phyloP scores from a whole-genome alignment of 73 alveolate species.

The Symbiodinium pilosum region DNA sequence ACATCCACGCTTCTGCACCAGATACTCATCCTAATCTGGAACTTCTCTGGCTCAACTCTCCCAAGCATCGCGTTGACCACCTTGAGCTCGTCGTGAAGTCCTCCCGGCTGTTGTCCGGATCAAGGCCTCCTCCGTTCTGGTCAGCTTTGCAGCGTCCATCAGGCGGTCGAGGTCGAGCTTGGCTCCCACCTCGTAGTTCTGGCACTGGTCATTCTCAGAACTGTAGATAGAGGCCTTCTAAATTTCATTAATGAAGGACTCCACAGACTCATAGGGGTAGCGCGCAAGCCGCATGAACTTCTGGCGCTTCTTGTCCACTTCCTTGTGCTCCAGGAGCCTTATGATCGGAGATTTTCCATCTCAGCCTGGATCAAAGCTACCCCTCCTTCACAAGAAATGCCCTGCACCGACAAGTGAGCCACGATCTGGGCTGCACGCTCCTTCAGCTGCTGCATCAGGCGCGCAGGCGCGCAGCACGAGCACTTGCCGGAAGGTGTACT shows the following conservation, averaged over 20 bases:
- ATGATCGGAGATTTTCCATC: constrained; percentile 10
- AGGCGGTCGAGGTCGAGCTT: constrained; percentile 15
- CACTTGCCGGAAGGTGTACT: not conserved
- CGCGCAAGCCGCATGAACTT: not conserved
- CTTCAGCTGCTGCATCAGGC: constrained; percentile 24
- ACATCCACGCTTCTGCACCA: not conserved
- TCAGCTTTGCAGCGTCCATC: constrained; percentile 9
- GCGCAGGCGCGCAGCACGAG: not conserved
- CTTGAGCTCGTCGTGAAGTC: not conserved
- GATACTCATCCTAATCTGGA: constrained; percentile 26
- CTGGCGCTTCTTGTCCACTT: not conserved
- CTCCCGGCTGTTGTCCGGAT: not conserved
- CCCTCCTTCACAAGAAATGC: not conserved
- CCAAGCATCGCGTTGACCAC: constrained; percentile 31
- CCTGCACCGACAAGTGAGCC: not conserved
- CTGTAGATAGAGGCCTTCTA: constrained; percentile 15
- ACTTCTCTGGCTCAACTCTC: not conserved
- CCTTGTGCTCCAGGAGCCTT: constrained; percentile 38
- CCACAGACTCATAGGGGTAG: not conserved
- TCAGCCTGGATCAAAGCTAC: not conserved
- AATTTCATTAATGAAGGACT: not conserved
- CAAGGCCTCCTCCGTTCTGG: not conserved
- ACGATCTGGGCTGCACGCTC: constrained; percentile 40
- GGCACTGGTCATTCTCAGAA: not conserved
- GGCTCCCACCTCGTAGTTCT: constrained; percentile 21